Evolutionary conservation across 75 land plant species (phyloP), one percentile per base, ranked within the genome.

Genomic region (Pinus albicaulis): DNA sequence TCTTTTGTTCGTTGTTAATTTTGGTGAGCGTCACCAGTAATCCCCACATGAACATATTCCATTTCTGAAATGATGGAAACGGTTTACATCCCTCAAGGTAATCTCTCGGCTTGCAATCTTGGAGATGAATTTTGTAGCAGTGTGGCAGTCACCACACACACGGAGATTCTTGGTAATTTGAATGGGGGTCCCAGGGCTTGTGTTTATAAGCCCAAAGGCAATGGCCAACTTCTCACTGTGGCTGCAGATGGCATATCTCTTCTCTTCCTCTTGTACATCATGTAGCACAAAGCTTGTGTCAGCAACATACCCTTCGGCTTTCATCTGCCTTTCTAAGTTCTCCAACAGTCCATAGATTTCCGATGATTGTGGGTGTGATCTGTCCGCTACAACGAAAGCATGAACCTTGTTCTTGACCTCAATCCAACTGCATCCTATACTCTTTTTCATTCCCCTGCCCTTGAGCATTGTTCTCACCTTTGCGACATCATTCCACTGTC

Each of bases 141-240:
- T 78, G 57, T 80, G 82, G 73, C 82, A 80, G 31, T 64, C 57
- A 55, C 56, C 82, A 56, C 72, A 44, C 1, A 79, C 72, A 5
- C 82, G 59, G 25, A 68, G 26, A 48, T 80, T 68, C 22, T 80
- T 80, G 23, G 80, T 57, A 56, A 68, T 25, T 22, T 58, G 48
- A 80, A 80, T 55, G 34, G 72, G 53, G 14, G 74, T 78, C 34
- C 73, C 82, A 26, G 73, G 80, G 44, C 81, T 81, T 78, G 80
- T 79, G 79, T 38, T 80, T 28, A 64, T 26, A 44, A 80, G 68
- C 24, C 82, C 82, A 65, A 60, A 80, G 38, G 82, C 82, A 68
- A 80, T 80, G 55, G 82, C 82, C 52, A 80, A 25, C 82, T 62
- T 80, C 31, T 80, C 82, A 52, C 82, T 62, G 52, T 55, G 74